Evolutionary conservation across 2,329 filamentous ascomycete genomes (phyloP), one percentile per base, ranked within the genome.

Genomic region (Pseudogymnoascus sp.): DNA sequence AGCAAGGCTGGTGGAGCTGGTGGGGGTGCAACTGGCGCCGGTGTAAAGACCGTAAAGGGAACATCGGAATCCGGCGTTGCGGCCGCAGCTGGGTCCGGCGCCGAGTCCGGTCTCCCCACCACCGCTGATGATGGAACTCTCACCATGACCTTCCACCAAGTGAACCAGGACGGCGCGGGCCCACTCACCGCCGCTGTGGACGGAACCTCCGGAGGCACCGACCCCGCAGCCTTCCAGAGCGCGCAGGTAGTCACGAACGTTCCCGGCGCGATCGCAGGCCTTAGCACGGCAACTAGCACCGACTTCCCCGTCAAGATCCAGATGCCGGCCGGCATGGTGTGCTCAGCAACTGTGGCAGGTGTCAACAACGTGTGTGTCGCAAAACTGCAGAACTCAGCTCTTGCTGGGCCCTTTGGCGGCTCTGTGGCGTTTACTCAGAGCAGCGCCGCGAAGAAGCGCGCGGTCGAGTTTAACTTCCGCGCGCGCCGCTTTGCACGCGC

Each of bases 81-180:
- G 9, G 73, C 76, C 1, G 77, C 79, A 8, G 77, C 81, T 8
- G 85, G 85, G 62, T 66, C 73, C 13, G 86, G 84, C 60, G 76
- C 81, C 10, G 64, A 71, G 0, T 70, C 71, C 9, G 84, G 85
- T 63, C 74, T 88, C 15, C 86, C 86, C 7, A 88, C 85, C 4
- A 79, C 78, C 62, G 74, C 77, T 17, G 82, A 86, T 63, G 78
- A 84, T 61, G 85, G 86, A 64, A 79, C 78, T 29, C 76, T 89
- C 71, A 79, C 77, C 62, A 80, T 88, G 80, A 84, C 80, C 63
- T 88, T 83, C 76, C 84, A 85, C 72, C 83, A 88, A 76, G 82
- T 88, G 75, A 88, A 88, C 79, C 85, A 88, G 72, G 85, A 88
- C 67, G 85, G 85, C 21, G 86, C 85, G 0, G 86, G 85, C 1